Evolutionary conservation across 306 rosid genomes (phyloP), one percentile per base, ranked within the genome.

Genomic region (Styphnolobium japonicum): DNA sequence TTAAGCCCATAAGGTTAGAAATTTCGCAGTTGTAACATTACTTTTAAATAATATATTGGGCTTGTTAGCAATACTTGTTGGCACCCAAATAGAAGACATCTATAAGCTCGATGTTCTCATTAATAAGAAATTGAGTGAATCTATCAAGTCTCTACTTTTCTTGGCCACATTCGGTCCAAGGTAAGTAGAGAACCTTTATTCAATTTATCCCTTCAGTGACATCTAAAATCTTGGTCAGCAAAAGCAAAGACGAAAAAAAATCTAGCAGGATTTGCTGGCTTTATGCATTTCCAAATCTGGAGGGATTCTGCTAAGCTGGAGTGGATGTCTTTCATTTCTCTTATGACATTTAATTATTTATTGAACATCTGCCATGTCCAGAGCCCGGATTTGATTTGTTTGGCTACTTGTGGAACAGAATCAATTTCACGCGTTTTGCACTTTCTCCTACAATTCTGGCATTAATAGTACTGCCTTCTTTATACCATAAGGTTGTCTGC

Each of bases 321-420:
- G 37, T 18, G 70, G 45, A 64, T 12, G 5, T 31, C 70, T 37
- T 64, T 37, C 0, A 48, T 36, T 10, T 37, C 18, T 21, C 33
- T 11, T 1, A 40, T 66, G 37, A 23, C 19, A 27, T 1, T 27
- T 25, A 33, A 25, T 14, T 61, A 23, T 31, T 3, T 29, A 31
- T 61, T 61, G 36, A 61, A 14, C 18, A 61, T 61, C 6, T 31
- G 45, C 2, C 23, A 21, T 61, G 4, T 61, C 22, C 45, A 61
- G 67, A 61, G 5, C 33, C 22, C 23, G 33, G 45, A 61, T 61
- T 39, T 61, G 23, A 6, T 33, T 61, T 61, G 67, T 58, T 61
- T 11, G 73, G 37, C 55, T 67, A 42, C 73, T 42, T 67, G 73
- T 4, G 73, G 55, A 42, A 67, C 73, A 42, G 73, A 67, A 67